A percentile compares a stretch with the other conserved stretches of the same genome.
Conservation (phyloP, 1,284 basidiomycete genomes). For the Apiotrichum sp. region DNA sequence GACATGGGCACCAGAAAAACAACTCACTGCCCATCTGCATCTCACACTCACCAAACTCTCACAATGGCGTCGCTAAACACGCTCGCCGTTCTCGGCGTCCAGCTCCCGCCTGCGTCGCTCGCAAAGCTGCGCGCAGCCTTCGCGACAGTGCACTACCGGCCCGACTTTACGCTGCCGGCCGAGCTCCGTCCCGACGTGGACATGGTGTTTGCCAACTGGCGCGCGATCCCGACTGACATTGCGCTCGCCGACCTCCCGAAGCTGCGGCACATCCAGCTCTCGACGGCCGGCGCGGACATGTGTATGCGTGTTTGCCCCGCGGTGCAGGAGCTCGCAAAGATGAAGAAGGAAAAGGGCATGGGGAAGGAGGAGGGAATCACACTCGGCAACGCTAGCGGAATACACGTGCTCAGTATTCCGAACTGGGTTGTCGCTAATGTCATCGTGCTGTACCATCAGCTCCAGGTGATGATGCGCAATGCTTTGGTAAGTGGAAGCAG, state of each 20-base stretch:
- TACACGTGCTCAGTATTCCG: conserved; percentile 41
- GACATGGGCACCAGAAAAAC: too few relatives aligned
- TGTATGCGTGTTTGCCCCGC: conserved; percentile 13
- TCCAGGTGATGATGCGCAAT: conserved; percentile 29
- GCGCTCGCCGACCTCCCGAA: conserved; percentile 22
- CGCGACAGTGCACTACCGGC: conserved; percentile 32
- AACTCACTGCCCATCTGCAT: too few relatives aligned
- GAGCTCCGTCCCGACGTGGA: conserved; percentile 4
- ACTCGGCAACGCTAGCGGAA: conserved; percentile 36
- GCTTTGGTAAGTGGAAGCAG: conserved; percentile 28
- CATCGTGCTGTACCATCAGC: conserved; percentile 34
- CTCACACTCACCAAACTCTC: too few relatives aligned
- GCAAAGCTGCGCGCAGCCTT: conserved; percentile 27
- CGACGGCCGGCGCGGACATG: conserved; percentile 32
- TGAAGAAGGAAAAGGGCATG: not conserved
- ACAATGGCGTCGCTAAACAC: conserved; percentile 4
- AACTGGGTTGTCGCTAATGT: conserved; percentile 35
- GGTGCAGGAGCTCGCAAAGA: conserved; percentile 12
- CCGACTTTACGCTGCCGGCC: conserved; percentile 3
- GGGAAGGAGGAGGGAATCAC: conserved; percentile 14
- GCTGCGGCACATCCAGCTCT: conserved; percentile 34
- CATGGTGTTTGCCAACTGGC: conserved; percentile 9
- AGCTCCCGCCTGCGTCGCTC: conserved; percentile 20
- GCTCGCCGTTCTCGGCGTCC: conserved; percentile 12
- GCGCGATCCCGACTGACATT: conserved; percentile 6